Conservation (phyloP, 768 basidiomycete species). For the Tulasnella sp. region DNA sequence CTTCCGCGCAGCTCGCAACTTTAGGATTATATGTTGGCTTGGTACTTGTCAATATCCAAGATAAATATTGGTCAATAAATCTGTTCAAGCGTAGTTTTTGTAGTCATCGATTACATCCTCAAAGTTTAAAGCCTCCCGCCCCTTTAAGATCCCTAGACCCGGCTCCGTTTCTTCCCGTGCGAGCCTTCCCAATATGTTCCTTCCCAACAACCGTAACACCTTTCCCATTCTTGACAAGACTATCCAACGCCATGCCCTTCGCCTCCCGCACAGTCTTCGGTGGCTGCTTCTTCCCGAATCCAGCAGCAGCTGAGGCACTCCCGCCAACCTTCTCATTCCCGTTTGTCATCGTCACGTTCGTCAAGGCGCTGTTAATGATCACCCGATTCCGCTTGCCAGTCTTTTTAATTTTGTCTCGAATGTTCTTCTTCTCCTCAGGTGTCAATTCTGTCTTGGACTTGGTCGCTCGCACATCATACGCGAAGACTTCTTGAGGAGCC, state of each 20-base stretch:
- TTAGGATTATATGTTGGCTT: too few relatives aligned
- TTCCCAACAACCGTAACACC: slow-evolving; percentile 87
- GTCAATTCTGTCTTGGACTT: slow-evolving; percentile 72
- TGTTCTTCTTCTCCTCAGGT: slow-evolving; percentile 66
- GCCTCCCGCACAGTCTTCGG: slow-evolving; percentile 56
- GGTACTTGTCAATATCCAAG: too few relatives aligned
- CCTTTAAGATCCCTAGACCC: background rate
- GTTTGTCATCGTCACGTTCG: slow-evolving; percentile 40
- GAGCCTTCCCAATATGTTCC: slow-evolving; percentile 8
- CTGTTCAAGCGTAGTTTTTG: too few relatives aligned
- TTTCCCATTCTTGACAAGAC: slow-evolving; percentile 71
- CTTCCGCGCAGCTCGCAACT: too few relatives aligned
- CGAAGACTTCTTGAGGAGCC: slow-evolving; percentile 86
- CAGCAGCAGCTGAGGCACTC: slow-evolving; percentile 27
- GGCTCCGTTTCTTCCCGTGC: background rate
- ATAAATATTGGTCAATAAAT: too few relatives aligned
- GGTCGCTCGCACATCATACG: slow-evolving; percentile 41
- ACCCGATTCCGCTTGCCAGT: slow-evolving; percentile 55
- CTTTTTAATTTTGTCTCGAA: slow-evolving; percentile 35
- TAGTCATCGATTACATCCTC: too few relatives aligned
- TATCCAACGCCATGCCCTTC: slow-evolving; percentile 74
- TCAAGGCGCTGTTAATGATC: slow-evolving; percentile 45
- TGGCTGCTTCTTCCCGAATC: slow-evolving; percentile 28
- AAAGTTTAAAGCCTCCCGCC: too few relatives aligned
- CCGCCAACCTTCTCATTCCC: slow-evolving; percentile 51